Evolutionary conservation across 1,284 basidiomycete species (phyloP), one percentile per base, ranked within the genome.

Genomic region (Austroboletus rostrupii): DNA sequence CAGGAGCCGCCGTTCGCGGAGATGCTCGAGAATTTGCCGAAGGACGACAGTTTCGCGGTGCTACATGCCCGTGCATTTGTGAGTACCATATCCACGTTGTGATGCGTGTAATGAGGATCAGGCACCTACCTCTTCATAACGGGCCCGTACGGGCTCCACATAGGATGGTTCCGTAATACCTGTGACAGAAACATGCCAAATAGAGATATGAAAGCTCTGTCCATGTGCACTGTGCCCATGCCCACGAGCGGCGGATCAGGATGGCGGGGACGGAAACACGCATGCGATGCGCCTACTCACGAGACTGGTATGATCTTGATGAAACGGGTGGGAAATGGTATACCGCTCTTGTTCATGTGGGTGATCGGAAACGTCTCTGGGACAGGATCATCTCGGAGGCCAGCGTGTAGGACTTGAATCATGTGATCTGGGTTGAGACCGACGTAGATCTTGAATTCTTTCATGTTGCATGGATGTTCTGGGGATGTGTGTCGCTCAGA

Each of bases 391-490:
- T 90, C 86, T 64, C 81, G 83, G 42, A 90, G 74, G 5, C 73
- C 69, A 0, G 78, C 67, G 47, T 81, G 79, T 7, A 90, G 70
- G 19, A 83, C 77, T 65, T 86, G 79, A 2, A 71, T 77, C 77
- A 90, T 77, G 58, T 78, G 75, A 52, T 84, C 80, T 53, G 78
- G 74, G n/a, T 76, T 74, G 43, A 77, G 67, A 3, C 87, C 87
- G 29, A 83, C 75, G 54, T 78, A 81, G 6, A 90, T 61, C 62
- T 83, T 85, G 71, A 90, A 85, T 46, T 88, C 85, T 61, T 87
- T 87, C 80, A 87, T 83, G 60, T 88, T 90, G 62, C 88, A 91
- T 36, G 87, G 87, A 64, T 90, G 87, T 17, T 73, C 83, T 87
- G 43, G 14, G n/a, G 26, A n/a, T 3, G 8, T 9, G 42, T 42